Evolutionary conservation across 257 asterid species (phyloP), one percentile per base, ranked within the genome.

Genomic region (Osmanthus fragrans): DNA sequence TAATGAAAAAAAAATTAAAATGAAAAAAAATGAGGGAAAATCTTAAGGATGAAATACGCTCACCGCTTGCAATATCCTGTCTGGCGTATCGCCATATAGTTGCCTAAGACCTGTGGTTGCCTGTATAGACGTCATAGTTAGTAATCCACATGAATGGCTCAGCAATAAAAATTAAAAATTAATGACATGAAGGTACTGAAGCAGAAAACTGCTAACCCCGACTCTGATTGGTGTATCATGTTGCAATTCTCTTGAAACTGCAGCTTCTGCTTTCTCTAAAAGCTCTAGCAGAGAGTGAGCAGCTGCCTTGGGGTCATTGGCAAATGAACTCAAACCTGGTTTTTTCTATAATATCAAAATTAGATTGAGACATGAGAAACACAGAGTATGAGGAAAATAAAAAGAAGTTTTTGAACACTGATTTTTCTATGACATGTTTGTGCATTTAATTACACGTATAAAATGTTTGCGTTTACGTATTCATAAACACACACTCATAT

Each of bases 81-180:
- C 97, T 10, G 96, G 81, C 63, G 96, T 79, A 88, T 87, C 90
- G 23, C 96, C 98, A 80, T 86, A 88, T 87, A 94, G 80, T 86
- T 85, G 88, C 82, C 98, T 89, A n/a, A 94, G 84, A 77, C 98
- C 94, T 30, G 98, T 95, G 58, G 97, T 94, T 80, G 98, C 98
- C 98, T 93, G 85, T 64, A n/a, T 5, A 56, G 73, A 80, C 64
- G 87, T 84, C 74, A 74, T 76, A 42, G 60, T 58, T n/a, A 58
- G 67, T 58, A 58, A 23, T n/a, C 25, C 29, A 58, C 32, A 58
- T 7, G 67, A 8, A n/a, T 7, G 67, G 15, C 30, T 9, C 13
- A 58, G 66, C 15, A 23, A n/a, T 23, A 49, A 49, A 49, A 49
- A 16, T 58, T n/a, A 58, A 23, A 58, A 58, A 58, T 58, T 21